Conservation (phyloP, 176 grass and related monocot species). For the Bromus sterilis region DNA sequence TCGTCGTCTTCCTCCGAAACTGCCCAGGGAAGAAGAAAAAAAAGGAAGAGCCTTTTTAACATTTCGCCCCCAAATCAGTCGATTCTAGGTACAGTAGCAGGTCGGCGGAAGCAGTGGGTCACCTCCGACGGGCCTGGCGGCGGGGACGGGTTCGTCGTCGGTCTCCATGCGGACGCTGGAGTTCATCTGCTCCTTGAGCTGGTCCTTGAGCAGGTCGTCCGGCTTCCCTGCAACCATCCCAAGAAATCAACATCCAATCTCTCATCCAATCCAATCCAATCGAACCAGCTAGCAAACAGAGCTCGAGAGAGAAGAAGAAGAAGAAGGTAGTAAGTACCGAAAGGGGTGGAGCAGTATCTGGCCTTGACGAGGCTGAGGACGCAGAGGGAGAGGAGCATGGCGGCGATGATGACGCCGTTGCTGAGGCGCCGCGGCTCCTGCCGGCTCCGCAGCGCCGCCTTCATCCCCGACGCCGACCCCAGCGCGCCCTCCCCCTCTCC, state of each 20-base stretch:
- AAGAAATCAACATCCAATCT: background rate
- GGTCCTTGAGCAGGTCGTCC: constrained; percentile 45
- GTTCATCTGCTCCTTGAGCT: constrained; percentile 53
- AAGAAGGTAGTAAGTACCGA: background rate
- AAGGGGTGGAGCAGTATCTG: constrained; percentile 54
- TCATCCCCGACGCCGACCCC: constrained; percentile 64
- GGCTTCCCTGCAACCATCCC: constrained; percentile 16
- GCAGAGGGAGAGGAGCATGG: constrained; percentile 70
- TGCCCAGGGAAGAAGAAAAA: background rate
- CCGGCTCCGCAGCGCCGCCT: constrained; percentile 51
- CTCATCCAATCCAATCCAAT: background rate
- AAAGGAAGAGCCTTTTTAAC: background rate
- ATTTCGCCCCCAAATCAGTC: background rate
- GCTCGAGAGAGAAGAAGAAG: background rate
- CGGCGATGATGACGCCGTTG: constrained; percentile 59
- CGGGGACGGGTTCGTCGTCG: constrained; percentile 13
- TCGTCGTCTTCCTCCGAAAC: background rate
- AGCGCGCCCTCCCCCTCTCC: background rate
- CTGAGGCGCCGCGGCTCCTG: constrained; percentile 52
- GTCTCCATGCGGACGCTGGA: constrained; percentile 40
- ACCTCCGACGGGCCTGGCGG: constrained; percentile 27
- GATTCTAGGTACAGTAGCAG: too few relatives aligned
- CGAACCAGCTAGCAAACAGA: background rate
- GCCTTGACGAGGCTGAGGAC: constrained; percentile 68
- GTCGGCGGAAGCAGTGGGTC: too few relatives aligned